Conservation (phyloP, 2,329 filamentous ascomycete genomes). For the Byssochlamys sp. region DNA sequence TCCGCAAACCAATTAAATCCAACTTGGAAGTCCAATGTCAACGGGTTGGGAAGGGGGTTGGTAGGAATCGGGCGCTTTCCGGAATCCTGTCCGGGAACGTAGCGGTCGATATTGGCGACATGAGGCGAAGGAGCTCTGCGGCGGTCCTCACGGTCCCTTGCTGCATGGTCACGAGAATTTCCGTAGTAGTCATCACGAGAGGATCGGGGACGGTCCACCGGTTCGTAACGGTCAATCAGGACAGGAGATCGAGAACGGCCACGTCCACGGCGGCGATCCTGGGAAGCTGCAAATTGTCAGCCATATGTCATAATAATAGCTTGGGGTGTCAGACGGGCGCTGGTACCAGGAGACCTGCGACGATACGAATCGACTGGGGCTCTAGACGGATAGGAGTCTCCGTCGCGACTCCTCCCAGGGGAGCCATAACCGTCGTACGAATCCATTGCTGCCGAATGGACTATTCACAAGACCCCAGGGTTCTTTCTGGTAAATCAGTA, state of each 20-base stretch:
- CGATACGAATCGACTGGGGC: conserved; percentile 32
- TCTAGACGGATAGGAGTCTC: conserved; percentile 28
- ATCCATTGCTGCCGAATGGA: conserved; percentile 30
- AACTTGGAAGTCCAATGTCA: conserved; percentile 56
- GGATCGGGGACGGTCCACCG: conserved; percentile 40
- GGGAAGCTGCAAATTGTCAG: conserved; percentile 17
- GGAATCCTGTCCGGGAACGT: conserved; percentile 53
- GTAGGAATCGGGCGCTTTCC: conserved; percentile 43
- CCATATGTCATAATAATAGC: background rate
- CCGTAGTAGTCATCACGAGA: conserved; percentile 51
- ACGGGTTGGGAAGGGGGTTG: conserved; percentile 53
- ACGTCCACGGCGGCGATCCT: conserved; percentile 38
- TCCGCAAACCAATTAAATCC: conserved; percentile 60
- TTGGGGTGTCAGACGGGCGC: no score
- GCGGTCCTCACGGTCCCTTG: conserved; percentile 48
- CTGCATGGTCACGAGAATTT: conserved; percentile 30
- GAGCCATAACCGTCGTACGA: conserved; percentile 39
- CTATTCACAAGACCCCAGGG: background rate
- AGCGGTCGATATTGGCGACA: conserved; percentile 53
- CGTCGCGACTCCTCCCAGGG: conserved; percentile 34
- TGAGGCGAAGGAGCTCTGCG: conserved; percentile 50
- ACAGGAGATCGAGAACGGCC: conserved; percentile 51
- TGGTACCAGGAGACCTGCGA: conserved; percentile 39
- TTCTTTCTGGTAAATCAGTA: background rate
- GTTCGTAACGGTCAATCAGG: conserved; percentile 56